phyloP scores from a whole-genome alignment of 2,329 filamentous ascomycete genomes.

The Paecilomyces sp. region DNA sequence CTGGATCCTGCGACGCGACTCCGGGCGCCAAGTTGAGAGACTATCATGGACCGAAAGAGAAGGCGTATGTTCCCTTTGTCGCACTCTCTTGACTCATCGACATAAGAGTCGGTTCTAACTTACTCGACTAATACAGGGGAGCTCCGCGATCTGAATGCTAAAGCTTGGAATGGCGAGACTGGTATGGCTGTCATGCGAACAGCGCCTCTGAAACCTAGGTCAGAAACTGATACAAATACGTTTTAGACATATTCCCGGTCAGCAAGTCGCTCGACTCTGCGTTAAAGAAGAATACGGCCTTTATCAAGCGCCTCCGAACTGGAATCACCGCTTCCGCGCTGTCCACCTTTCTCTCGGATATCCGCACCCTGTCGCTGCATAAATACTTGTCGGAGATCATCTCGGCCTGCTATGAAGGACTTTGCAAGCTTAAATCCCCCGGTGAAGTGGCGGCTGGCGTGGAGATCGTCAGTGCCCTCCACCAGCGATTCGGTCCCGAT shows the following conservation, averaged over 20 bases:
- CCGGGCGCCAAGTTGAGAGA: conserved; percentile 13
- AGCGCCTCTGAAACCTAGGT: conserved; percentile 5
- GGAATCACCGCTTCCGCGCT: conserved; percentile 74
- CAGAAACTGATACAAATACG: conserved; percentile 14
- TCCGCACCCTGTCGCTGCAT: conserved; percentile 81
- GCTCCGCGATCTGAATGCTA: conserved; percentile 78
- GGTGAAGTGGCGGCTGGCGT: conserved; percentile 89
- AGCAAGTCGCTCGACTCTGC: conserved; percentile 82
- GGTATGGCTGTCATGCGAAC: conserved; percentile 46
- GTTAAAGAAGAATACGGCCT: conserved; percentile 95
- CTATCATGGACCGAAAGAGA: conserved; percentile 41
- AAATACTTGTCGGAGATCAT: conserved; percentile 98
- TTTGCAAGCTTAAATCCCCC: conserved; percentile 83
- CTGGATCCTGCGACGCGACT: conserved; percentile 5
- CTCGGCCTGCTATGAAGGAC: conserved; percentile 87
- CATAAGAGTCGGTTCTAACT: conserved; percentile 1
- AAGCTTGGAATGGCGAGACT: conserved; percentile 82
- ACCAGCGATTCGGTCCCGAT: conserved; percentile 83
- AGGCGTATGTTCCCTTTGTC: conserved; percentile 34
- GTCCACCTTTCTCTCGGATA: conserved; percentile 80
- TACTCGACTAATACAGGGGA: conserved; percentile 55
- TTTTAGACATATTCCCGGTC: conserved; percentile 67
- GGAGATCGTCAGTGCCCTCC: conserved; percentile 88
- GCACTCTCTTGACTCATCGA: conserved; percentile 2
- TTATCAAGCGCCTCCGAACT: conserved; percentile 92